Evolutionary conservation across 805 yeast genomes (phyloP).

Genomic region (Metschnikowia kunwiensis): DNA sequence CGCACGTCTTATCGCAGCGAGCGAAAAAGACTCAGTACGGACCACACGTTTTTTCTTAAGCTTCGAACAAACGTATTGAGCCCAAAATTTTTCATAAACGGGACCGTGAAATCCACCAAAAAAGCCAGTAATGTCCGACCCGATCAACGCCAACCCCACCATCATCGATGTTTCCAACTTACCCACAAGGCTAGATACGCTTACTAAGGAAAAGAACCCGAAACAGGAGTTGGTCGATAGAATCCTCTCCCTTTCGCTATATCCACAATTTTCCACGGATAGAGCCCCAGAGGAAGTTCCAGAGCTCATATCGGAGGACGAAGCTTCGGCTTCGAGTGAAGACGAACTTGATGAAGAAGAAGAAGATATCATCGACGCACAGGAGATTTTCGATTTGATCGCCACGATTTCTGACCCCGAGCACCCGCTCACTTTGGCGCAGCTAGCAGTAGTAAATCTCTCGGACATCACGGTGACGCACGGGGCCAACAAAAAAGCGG

Average conservation of each 20-base stretch:
- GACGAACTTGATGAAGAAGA: slow-evolving; percentile 29
- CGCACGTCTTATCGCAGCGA: no score
- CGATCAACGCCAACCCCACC: slow-evolving; percentile 88
- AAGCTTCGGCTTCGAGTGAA: slow-evolving; percentile 4
- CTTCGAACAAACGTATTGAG: no score
- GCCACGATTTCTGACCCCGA: slow-evolving; percentile 68
- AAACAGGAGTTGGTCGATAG: slow-evolving; percentile 23
- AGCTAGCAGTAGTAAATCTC: slow-evolving; percentile 86
- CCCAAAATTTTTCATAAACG: no score
- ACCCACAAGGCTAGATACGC: slow-evolving; percentile 56
- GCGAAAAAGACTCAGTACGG: no score
- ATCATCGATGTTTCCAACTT: slow-evolving; percentile 71
- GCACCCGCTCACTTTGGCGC: slow-evolving; percentile 93
- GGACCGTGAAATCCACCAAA: no score
- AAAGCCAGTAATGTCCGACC: slow-evolving; percentile 74
- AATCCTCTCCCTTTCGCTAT: slow-evolving; percentile 34
- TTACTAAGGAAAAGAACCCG: slow-evolving; percentile 10
- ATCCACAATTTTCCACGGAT: slow-evolving; percentile 1
- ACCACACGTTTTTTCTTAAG: no score
- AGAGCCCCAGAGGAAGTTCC: slow-evolving; percentile 20
- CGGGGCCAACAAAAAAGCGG: slow-evolving; percentile 38
- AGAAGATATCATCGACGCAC: slow-evolving; percentile 73
- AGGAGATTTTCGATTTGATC: slow-evolving; percentile 54
- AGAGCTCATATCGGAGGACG: slow-evolving; percentile 22
- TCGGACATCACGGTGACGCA: slow-evolving; percentile 72